phyloP scores from a whole-genome alignment of 1,284 basidiomycete genomes.

The Moesziomyces parantarcticus region DNA sequence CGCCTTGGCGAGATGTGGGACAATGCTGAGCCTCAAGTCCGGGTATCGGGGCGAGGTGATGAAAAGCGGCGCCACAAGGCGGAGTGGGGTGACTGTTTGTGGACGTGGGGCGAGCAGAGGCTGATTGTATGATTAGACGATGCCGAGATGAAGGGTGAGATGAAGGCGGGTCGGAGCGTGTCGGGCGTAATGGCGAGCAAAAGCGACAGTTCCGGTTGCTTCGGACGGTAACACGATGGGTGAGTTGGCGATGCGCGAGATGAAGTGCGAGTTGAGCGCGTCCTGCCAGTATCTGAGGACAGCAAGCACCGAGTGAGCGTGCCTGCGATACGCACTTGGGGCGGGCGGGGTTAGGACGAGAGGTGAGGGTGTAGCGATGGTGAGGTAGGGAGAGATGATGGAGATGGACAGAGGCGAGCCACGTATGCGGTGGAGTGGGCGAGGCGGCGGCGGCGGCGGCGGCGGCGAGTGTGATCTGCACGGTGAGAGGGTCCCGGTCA shows the following conservation, averaged over 20 bases:
- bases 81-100: not conserved
- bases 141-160: not conserved
- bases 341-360: not conserved
- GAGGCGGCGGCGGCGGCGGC: too few species aligned
- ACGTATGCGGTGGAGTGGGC: constrained; percentile 12
- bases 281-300: not conserved
- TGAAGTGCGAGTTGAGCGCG: not conserved
- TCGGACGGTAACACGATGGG: not conserved
- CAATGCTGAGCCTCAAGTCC: not conserved
- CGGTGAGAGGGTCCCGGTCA: constrained; percentile 17
- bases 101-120: not conserved
- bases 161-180: not conserved
- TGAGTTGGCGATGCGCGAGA: not conserved
- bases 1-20: not conserved
- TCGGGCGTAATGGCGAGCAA: not conserved
- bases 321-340: too few species aligned
- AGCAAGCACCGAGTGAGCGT: not conserved
- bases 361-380: not conserved
- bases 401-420: not conserved
- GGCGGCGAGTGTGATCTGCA: constrained; percentile 20
- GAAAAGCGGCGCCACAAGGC: not conserved
- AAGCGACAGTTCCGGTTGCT: not conserved
- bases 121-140: not conserved
- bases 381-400: not conserved
- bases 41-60: too few species aligned